A percentile compares a stretch with the other conserved stretches of the same genome.
These are phyloP conservation scores for Allodekkera sacchari DNA, from an alignment of 805 yeast species.

Conservation along the genomic window DNA sequence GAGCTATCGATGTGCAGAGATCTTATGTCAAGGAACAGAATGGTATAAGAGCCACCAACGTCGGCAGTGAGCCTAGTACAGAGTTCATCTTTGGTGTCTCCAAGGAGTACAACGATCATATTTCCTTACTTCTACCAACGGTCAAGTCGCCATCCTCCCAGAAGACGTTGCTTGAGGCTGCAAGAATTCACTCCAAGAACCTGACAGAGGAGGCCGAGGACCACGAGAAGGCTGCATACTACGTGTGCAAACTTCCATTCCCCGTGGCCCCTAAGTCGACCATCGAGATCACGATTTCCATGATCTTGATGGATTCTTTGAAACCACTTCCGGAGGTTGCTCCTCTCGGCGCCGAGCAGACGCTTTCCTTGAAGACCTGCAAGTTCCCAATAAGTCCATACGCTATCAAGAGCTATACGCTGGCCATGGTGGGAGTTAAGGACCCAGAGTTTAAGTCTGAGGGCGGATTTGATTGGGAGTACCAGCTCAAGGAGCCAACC, in stretches of 20 bases:
- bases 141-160: conserved; percentile 11
- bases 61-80: conserved; percentile 41
- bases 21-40: conserved; percentile 58
- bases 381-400: conserved; percentile 58
- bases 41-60: conserved; percentile 50
- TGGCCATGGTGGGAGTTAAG: conserved; percentile 32
- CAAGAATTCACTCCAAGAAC: conserved; percentile 6
- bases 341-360: conserved; percentile 52
- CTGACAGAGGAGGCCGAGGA: no score
- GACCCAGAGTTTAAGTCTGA: conserved; percentile 4
- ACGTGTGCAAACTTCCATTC: conserved; percentile 45
- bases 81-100: conserved; percentile 58
- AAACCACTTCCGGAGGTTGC: conserved; percentile 59
- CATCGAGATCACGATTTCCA: conserved; percentile 38
- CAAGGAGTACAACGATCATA: conserved; percentile 23
- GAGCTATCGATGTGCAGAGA: conserved; percentile 55
- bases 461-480: no score
- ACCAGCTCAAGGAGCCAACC: conserved; percentile 26
- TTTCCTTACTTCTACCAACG: conserved; percentile 20
- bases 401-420: conserved; percentile 37
- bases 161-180: conserved; percentile 15
- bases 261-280: conserved; percentile 61
- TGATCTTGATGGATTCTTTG: conserved; percentile 39
- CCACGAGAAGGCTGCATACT: conserved; percentile 27
- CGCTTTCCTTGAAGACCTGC: conserved; percentile 39